Evolutionary conservation across 257 asterid genomes (phyloP), one percentile per base, ranked within the genome.

Genomic region (Capsicum baccatum): DNA sequence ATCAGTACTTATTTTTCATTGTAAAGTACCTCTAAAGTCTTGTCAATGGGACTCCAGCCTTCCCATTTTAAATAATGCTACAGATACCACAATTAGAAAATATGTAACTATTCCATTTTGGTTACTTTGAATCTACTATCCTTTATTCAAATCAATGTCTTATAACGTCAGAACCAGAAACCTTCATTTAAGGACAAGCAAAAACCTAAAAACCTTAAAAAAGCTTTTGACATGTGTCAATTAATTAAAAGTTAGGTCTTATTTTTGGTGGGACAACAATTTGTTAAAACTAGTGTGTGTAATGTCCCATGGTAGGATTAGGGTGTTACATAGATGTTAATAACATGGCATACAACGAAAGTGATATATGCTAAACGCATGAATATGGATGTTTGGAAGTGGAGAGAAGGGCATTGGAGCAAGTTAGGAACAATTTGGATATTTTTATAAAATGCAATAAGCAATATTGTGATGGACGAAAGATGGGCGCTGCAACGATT

Each of bases 11-110:
- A 58, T 74, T 6, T 67, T 37, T 12, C 63, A 16, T 62, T 74
- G 17, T 19, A 55, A 76, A 67, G 55, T 26, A 21, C 48, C 33
- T 83, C 83, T 83, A 79, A 80, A 60, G 90, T 87, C 85, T 39
- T 83, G 83, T 85, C 86, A 79, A 79, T 83, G 35, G 56, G 64
- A 78, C 85, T 82, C 71, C 4, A 69, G 76, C 21, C 14, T 69
- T 69, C 79, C 44, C 82, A 68, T 3, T 84, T 71, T 82, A 63
- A 48, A 11, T 64, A 26, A 63, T 81, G 66, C 66, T 13, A 13
- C 64, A 66, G 57, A 21, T 54, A 15, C 66, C 13, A 63, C 8
- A 66, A 52, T 42, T 52, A 26, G 57, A 66, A 82, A 52, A 66
- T 63, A 5, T 48, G 33, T 42, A 17, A 13, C 79, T 8, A 9